These are phyloP conservation scores for Hypoxylon sp. DNA, from an alignment of 2,329 filamentous ascomycete species.

Conservation along the genomic window DNA sequence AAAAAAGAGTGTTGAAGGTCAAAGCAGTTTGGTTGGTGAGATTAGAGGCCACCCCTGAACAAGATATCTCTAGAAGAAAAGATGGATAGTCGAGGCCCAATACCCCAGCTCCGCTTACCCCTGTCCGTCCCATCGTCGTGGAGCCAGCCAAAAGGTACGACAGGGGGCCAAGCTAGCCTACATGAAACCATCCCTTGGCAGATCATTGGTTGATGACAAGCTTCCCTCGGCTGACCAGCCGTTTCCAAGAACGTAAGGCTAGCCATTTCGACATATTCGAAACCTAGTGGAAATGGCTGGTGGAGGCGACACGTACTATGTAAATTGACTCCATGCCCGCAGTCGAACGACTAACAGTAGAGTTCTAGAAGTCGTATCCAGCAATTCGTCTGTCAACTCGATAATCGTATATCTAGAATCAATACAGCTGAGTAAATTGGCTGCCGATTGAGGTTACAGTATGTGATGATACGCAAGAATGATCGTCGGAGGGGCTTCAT, in stretches of 20 bases:
- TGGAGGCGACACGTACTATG: conserved; percentile 12
- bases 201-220: conserved; percentile 36
- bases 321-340: background rate
- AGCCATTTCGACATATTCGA: conserved; percentile 37
- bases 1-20: conserved; percentile 39
- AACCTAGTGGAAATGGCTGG: conserved; percentile 37
- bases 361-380: conserved; percentile 3
- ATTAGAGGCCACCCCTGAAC: conserved; percentile 37
- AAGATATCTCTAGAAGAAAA: conserved; percentile 34
- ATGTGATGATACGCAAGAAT: conserved; percentile 23
- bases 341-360: background rate
- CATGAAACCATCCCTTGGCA: conserved; percentile 38
- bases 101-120: conserved; percentile 36
- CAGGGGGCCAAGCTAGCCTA: conserved; percentile 25
- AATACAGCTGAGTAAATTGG: conserved; percentile 13
- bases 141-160: conserved; percentile 27
- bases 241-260: conserved; percentile 16
- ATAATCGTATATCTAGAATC: background rate
- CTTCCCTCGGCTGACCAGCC: conserved; percentile 23
- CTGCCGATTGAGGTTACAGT: background rate
- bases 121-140: conserved; percentile 33
- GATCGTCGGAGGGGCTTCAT: conserved; percentile 31
- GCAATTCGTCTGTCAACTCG: background rate
- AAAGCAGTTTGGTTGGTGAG: conserved; percentile 43
- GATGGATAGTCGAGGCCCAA: conserved; percentile 30